A percentile compares a stretch with the other conserved stretches of the same genome.
Conservation (phyloP, 257 asterid genomes). For the Cinchona pubescens region DNA sequence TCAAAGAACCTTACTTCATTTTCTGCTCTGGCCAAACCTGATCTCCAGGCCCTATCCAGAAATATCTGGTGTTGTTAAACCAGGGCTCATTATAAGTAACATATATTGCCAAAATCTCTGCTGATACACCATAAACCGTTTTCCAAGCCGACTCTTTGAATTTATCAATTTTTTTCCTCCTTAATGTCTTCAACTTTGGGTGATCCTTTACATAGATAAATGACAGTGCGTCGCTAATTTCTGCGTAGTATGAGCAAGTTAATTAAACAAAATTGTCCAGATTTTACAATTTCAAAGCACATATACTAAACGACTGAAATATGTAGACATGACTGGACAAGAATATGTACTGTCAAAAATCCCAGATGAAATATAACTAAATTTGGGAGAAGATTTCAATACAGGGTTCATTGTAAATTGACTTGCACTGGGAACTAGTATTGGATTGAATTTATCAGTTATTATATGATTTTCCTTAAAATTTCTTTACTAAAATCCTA, state of each 20-base stretch:
- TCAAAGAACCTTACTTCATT: slow-evolving; percentile 23
- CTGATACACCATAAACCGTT: slow-evolving; percentile 23
- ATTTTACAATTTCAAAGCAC: background rate
- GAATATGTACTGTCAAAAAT: too few relatives aligned
- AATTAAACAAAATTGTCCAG: background rate
- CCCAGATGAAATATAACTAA: too few relatives aligned
- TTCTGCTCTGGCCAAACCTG: slow-evolving; percentile 37
- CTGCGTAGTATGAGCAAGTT: slow-evolving; percentile 12
- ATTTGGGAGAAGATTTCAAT: too few relatives aligned
- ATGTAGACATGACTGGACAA: too few relatives aligned
- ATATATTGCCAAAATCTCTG: slow-evolving; percentile 29
- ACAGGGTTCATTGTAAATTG: too few relatives aligned
- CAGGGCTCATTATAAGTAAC: slow-evolving; percentile 36
- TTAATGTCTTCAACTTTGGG: background rate
- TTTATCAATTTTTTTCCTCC: slow-evolving; percentile 25
- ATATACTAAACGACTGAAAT: too few relatives aligned
- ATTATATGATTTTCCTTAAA: too few relatives aligned
- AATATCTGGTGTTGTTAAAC: slow-evolving; percentile 30
- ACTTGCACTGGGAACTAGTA: too few relatives aligned
- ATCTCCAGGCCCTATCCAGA: slow-evolving; percentile 39
- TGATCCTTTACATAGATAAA: slow-evolving; percentile 18
- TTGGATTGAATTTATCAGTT: too few relatives aligned
- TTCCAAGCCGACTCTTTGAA: slow-evolving; percentile 45
- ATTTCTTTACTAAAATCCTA: too few relatives aligned
- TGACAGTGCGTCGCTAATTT: slow-evolving; percentile 24